Base-by-base conservation (phyloP, 768 basidiomycete species). In the Termitomyces sp. region DNA sequence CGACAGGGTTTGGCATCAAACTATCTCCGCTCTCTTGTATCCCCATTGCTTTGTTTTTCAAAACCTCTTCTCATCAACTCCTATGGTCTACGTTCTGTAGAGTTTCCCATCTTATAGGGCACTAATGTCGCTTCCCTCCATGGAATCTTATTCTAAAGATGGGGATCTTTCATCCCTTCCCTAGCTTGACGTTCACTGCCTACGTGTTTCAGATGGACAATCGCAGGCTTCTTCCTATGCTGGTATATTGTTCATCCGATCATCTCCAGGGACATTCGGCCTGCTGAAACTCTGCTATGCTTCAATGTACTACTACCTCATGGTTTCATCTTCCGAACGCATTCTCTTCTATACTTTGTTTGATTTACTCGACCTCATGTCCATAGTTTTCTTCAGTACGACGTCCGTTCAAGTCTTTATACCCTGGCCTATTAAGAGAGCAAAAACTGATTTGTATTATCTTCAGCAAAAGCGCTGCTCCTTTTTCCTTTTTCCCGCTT, bases 201-300 rank as follows among this genome's bases (percentile, higher is more conserved):
- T 19, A 5, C 17, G 17, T 25, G 49, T 51, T 51, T 51, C 37
- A 51, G 37, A 27, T 51, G 35, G 49, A 51, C 49, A 25, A 40
- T 51, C 49, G 8, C 11, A 51, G 25, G 25, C 37, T 40, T 38
- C 47, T 49, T 23, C 25, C 4, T 25, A 7, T 37, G 35, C 48
- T 50, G 49, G 23, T 25, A 27, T 4, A 27, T 12, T 23, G 37
- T 46, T 27, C 49, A 34, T 57, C 56, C 49, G 51, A 46, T 53
- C 50, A 58, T 46, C 51, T 53, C 57, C 57, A 58, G 57, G 57
- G 57, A 58, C 50, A 58, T 58, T 34, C 31, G 27, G 29, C 5
- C n/a, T 38, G 44, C 56, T 45, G 37, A 16, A 16, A 11, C 44
- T 32, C 34, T 32, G 21, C 43, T 38, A 4, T 29, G 37, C 21